phyloP scores from a whole-genome alignment of 495 filamentous ascomycete genomes.

The Achaetomiella virescens region DNA sequence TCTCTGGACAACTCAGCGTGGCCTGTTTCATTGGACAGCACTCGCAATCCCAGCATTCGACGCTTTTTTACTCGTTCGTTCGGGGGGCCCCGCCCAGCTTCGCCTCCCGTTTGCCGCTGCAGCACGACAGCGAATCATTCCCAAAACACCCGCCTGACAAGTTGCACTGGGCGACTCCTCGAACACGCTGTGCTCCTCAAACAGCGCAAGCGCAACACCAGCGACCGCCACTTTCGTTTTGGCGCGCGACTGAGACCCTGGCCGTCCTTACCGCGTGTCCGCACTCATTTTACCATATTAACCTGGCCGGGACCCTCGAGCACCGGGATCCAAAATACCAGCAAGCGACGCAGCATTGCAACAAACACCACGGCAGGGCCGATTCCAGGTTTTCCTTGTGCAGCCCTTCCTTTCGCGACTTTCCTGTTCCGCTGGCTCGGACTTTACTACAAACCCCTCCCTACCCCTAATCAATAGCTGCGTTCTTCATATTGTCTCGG shows the following conservation, averaged over 20 bases:
- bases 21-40: neutral
- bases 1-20: constrained; percentile 1
- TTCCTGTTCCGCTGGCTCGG: constrained; percentile 15
- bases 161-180: constrained; percentile 35
- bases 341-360: constrained; percentile 14
- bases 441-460: neutral
- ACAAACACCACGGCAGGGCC: constrained; percentile 1
- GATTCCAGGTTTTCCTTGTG: constrained; percentile 4
- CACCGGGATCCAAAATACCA: constrained; percentile 25
- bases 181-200: constrained; percentile 23
- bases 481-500: constrained; percentile 3
- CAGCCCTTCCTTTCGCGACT: neutral
- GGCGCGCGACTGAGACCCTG: constrained; percentile 27
- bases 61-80: constrained; percentile 17
- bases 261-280: constrained; percentile 7
- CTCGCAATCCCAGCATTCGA: neutral
- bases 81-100: constrained; percentile 18
- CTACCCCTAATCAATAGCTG: constrained; percentile 3
- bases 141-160: constrained; percentile 13
- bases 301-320: constrained; percentile 26
- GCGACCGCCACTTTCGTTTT: constrained; percentile 17
- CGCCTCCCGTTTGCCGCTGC: constrained; percentile 32
- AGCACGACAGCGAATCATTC: constrained; percentile 30
- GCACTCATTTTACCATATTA: constrained; percentile 25
- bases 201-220: constrained; percentile 13